Evolutionary conservation across 805 yeast species (phyloP), one percentile per base, ranked within the genome.

Genomic region (Helenozyma rhizophorensis): DNA sequence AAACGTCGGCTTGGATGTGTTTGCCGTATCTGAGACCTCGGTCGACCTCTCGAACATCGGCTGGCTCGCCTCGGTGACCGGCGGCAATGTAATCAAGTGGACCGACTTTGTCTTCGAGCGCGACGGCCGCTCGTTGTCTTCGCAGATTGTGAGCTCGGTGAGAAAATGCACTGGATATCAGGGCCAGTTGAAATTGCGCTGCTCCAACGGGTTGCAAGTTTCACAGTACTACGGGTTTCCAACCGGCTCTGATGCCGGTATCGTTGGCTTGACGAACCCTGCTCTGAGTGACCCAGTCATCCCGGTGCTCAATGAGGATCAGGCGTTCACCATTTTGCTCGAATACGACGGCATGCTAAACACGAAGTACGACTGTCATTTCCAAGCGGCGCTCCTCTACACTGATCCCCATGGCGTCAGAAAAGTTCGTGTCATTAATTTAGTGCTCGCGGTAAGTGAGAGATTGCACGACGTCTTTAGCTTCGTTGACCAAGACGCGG

Each of bases 331-430:
- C 8, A 80, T 85, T 2, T 69, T 86, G 32, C 76, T 90, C 48
- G 71, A 70, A 28, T 83, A 85, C 50, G 96, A 88, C 51, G 87
- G 87, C 3, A 77, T 76, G 39, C 64, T 87, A 21, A 75, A 79
- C 37, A 67, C 83, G 2, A 76, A 76, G 39, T 68, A 72, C 23
- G 96, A 88, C 55, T 83, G 86, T 14, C 93, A 87, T 55, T 86
- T 90, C 65, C 98, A 93, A 60, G 83, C 85, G 2, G 97, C 97
- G 0, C 46, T 93, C 17, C 63, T 93, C 34, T 90, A 88, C 54
- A 89, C 97, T 0, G 83, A 87, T 28, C 51, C 69, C 2, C 69
- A 70, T 29, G 98, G 98, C 14, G 60, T 69, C 7, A 68, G 97
- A 44, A 81, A 85, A 47, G 90, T 93, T 11, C 72, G 98, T 41